A percentile compares a stretch with the other conserved stretches of the same genome.
phyloP scores from a whole-genome alignment of 495 filamentous ascomycete genomes.

The Penicillium maclennaniae region DNA sequence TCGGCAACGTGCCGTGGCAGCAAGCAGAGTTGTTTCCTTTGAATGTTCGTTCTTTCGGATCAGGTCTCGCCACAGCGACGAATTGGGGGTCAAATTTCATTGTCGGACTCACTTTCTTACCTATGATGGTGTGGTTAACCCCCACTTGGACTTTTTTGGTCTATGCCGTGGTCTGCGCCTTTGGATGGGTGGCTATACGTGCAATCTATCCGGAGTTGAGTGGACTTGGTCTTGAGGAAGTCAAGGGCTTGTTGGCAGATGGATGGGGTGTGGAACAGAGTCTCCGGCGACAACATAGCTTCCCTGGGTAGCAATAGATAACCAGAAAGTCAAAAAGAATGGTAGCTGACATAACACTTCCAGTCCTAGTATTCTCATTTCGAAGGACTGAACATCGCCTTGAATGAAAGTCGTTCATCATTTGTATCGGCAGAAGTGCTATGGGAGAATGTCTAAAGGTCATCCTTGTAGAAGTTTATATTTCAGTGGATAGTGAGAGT shows the following conservation, averaged over 20 bases:
- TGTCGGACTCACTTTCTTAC: conserved; percentile 82
- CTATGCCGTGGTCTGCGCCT: conserved; percentile 66
- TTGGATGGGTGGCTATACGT: conserved; percentile 64
- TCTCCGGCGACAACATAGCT: conserved; percentile 4
- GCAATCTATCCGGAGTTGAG: conserved; percentile 81
- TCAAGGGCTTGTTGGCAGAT: conserved; percentile 65
- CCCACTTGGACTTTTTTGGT: conserved; percentile 74
- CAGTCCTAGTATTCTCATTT: no score
- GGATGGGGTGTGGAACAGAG: conserved; percentile 59
- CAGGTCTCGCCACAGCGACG: conserved; percentile 75
- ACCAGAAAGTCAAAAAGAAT: background rate
- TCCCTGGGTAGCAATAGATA: background rate
- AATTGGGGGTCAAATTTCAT: conserved; percentile 89
- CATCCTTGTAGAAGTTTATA: no score
- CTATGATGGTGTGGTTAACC: conserved; percentile 74
- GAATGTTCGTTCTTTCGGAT: conserved; percentile 75
- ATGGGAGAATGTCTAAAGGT: no score
- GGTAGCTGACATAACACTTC: no score
- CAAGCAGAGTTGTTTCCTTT: conserved; percentile 88
- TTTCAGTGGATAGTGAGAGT: no score
- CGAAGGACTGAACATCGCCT: no score
- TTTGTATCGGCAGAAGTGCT: no score
- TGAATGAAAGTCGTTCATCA: no score
- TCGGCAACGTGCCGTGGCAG: conserved; percentile 92
- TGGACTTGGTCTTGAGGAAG: conserved; percentile 77